These are phyloP conservation scores for Jackrogersella multiformis DNA, from an alignment of 495 filamentous ascomycete genomes.

Conservation along the genomic window DNA sequence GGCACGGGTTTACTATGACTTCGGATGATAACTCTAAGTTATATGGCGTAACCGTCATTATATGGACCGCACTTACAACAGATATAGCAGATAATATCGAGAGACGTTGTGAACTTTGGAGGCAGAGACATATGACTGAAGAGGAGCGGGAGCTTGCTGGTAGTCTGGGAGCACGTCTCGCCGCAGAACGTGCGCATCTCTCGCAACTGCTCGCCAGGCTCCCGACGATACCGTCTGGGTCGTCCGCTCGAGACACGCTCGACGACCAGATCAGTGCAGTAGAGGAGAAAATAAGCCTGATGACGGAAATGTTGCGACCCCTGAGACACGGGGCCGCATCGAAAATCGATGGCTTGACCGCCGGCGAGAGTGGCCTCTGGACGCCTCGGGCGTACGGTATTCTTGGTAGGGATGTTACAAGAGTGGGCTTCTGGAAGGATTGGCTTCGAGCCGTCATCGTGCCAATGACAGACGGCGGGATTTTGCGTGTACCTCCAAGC, in stretches of 20 bases:
- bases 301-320: conserved; percentile 94
- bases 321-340: conserved; percentile 93
- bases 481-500: conserved; percentile 83
- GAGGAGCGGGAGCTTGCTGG: conserved; percentile 94
- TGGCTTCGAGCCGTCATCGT: conserved; percentile 93
- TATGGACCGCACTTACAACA: conserved; percentile 89
- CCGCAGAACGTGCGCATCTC: conserved; percentile 87
- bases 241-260: conserved; percentile 78
- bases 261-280: conserved; percentile 96
- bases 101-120: conserved; percentile 91
- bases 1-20: conserved; percentile 99
- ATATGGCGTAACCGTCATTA: conserved; percentile 88
- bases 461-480: conserved; percentile 89
- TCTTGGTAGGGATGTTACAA: conserved; percentile 81
- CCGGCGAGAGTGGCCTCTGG: conserved; percentile 97
- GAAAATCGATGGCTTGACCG: conserved; percentile 95
- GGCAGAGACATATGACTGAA: conserved; percentile 92
- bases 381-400: conserved; percentile 94
- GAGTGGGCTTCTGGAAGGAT: conserved; percentile 98
- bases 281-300: conserved; percentile 95
- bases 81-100: conserved; percentile 88
- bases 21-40: conserved; percentile 88
- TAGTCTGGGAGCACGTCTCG: conserved; percentile 89
- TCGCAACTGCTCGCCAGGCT: conserved; percentile 86
- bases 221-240: conserved; percentile 80